Base-by-base conservation (phyloP, 2,329 filamentous ascomycete genomes). In the Ophiocordyceps camponoti-floridani region DNA sequence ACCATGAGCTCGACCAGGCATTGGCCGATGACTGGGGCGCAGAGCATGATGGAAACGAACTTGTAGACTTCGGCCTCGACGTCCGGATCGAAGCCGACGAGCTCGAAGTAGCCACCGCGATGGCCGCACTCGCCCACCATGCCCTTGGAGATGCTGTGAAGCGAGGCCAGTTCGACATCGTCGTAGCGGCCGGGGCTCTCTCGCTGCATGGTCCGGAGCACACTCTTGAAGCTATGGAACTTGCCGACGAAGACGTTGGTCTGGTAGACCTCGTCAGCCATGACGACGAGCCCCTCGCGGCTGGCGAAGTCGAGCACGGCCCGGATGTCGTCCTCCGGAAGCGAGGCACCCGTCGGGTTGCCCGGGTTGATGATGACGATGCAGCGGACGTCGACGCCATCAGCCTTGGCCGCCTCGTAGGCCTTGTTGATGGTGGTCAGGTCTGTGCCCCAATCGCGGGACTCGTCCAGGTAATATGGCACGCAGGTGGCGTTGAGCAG, bases 121-220 rank as follows among this genome's bases (percentile, higher is more conserved):
- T 98, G 91, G 44, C 91, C 91, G 62, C 91, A 98, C 70, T 98
- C 91, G 58, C 91, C 91, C 9, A 95, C 84, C 88, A 98, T 96
- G 56, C 91, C 91, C 75, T 98, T 98, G 60, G 86, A 94, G 46
- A 93, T 74, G 56, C 82, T 89, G 72, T 98, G 89, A 52, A 98
- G 72, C 44, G 86, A 94, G 43, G 82, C 89, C 47, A 98, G 77
- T 68, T 96, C 88, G 48, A 98, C 70, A 53, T 75, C 62, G 63
- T 94, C 84, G 66, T 86, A 96, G 60, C 78, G 79, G 56, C 78
- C 83, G 1, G 82, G 76, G 41, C 71, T 64, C 58, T 81, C 74
- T 61, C 81, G 70, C 63, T 96, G 89, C 56, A 96, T 68, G 53
- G 82, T 72, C 50, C 88, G 77, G 43, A 98, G 75, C 38, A 82